These are phyloP conservation scores for Hypsizygus marmoreus DNA, from an alignment of 768 basidiomycete species.

Conservation along the genomic window DNA sequence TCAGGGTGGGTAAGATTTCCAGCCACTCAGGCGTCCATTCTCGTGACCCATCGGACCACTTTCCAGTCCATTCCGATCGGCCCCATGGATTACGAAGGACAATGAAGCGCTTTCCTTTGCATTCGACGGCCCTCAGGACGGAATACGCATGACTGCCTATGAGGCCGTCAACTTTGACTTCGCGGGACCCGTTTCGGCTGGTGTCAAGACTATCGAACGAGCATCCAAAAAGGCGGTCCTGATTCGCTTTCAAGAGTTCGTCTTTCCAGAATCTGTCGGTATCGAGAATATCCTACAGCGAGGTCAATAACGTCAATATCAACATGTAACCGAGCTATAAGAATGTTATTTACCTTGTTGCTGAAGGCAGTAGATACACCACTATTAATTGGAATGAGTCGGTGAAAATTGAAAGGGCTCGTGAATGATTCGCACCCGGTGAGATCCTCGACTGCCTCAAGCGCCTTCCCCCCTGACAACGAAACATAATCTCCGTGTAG, in stretches of 20 bases:
- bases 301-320: neutral
- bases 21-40: conserved; percentile 47
- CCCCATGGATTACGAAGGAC: conserved; percentile 50
- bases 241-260: conserved; percentile 50
- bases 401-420: neutral
- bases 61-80: conserved; percentile 40
- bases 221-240: conserved; percentile 56
- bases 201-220: conserved; percentile 38
- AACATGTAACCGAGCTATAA: neutral
- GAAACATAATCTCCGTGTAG: conserved; percentile 48
- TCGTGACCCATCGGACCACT: conserved; percentile 43
- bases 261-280: conserved; percentile 54
- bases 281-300: conserved; percentile 48
- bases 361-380: conserved; percentile 46
- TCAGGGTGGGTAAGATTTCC: conserved; percentile 31
- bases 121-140: conserved; percentile 41
- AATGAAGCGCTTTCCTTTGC: conserved; percentile 42
- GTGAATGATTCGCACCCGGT: conserved; percentile 44
- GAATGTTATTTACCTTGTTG: conserved; percentile 34
- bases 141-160: conserved; percentile 44
- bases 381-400: conserved; percentile 21
- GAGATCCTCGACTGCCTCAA: conserved; percentile 57
- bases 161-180: conserved; percentile 31
- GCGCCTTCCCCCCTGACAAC: conserved; percentile 36
- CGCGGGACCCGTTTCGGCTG: conserved; percentile 25